Conservation (phyloP, 148 eudicot genomes). For the Chenopodium formosanum region DNA sequence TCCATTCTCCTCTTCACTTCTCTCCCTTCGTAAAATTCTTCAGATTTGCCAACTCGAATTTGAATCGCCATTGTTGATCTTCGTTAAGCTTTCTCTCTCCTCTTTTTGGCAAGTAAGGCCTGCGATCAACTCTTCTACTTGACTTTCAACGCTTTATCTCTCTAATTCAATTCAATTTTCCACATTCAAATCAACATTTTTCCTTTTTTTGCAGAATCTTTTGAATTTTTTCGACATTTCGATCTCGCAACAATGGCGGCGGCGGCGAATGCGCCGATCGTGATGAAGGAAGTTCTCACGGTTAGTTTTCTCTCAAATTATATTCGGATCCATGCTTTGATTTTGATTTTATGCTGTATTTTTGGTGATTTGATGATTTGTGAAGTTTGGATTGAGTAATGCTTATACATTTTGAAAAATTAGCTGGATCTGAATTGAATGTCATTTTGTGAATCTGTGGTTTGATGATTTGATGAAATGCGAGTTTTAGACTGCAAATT, state of each 20-base stretch:
- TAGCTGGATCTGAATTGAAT: constrained; percentile 32
- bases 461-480: constrained; percentile 3
- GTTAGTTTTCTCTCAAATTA: constrained; percentile 33
- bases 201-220: background rate
- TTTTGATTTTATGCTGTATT: constrained; percentile 11
- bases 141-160: constrained; percentile 11
- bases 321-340: constrained; percentile 16
- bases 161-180: background rate
- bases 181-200: background rate
- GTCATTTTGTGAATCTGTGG: background rate
- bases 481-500: background rate
- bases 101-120: constrained; percentile 1
- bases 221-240: constrained; percentile 12
- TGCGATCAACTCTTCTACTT: constrained; percentile 13
- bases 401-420: constrained; percentile 12
- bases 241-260: constrained; percentile 85
- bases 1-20: constrained; percentile 1
- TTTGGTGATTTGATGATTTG: background rate
- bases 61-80: constrained; percentile 22
- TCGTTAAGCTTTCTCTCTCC: background rate
- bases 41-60: background rate
- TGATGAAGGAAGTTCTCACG: constrained; percentile 93
- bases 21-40: background rate
- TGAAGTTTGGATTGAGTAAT: constrained; percentile 12
- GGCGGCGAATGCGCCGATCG: constrained; percentile 96